Evolutionary conservation across 805 yeast species (phyloP).

Genomic region (Candida germanica): DNA sequence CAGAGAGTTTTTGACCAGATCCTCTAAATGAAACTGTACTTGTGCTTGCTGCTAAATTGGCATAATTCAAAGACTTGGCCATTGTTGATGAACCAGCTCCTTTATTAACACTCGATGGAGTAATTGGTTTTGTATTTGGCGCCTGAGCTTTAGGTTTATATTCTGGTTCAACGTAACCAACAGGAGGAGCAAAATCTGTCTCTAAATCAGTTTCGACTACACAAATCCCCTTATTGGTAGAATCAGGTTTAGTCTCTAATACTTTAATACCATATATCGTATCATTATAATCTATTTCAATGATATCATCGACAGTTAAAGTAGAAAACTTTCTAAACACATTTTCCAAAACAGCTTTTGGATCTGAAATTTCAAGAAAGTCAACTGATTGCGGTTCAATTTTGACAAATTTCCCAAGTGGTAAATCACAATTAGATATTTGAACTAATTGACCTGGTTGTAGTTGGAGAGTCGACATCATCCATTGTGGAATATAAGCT

Average conservation of each 20-base stretch:
- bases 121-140: slow-evolving; percentile 30
- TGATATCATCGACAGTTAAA: slow-evolving; percentile 75
- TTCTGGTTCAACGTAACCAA: slow-evolving; percentile 94
- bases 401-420: slow-evolving; percentile 84
- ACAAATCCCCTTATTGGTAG: slow-evolving; percentile 65
- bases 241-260: slow-evolving; percentile 81
- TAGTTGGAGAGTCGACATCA: slow-evolving; percentile 73
- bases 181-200: slow-evolving; percentile 98
- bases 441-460: slow-evolving; percentile 80
- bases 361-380: slow-evolving; percentile 89
- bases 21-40: slow-evolving; percentile 46
- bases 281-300: slow-evolving; percentile 82
- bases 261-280: slow-evolving; percentile 76
- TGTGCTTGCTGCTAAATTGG: slow-evolving; percentile 46
- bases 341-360: slow-evolving; percentile 93
- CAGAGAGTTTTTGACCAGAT: slow-evolving; percentile 69
- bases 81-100: slow-evolving; percentile 60
- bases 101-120: slow-evolving; percentile 32
- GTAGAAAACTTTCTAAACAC: slow-evolving; percentile 89
- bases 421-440: slow-evolving; percentile 73
- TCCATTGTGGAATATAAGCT: slow-evolving; percentile 94
- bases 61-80: slow-evolving; percentile 72
- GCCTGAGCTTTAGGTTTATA: slow-evolving; percentile 41
- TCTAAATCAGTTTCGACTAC: slow-evolving; percentile 95
- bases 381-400: slow-evolving; percentile 94